Base-by-base conservation (phyloP, 2,329 filamentous ascomycete species). In the Ophiostoma australiae region DNA sequence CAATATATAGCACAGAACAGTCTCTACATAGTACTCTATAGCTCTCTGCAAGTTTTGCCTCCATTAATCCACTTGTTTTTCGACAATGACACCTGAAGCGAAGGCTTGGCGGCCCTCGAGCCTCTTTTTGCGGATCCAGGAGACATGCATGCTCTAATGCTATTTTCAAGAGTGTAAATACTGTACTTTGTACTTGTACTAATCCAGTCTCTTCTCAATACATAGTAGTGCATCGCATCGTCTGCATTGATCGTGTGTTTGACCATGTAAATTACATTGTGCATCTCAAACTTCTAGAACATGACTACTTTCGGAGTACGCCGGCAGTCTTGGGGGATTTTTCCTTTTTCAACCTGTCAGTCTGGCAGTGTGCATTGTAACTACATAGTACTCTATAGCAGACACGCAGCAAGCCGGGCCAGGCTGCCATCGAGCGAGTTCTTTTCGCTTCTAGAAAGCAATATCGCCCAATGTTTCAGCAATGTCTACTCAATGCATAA, bases 91-190 rank as follows among this genome's bases (percentile, higher is more conserved):
- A 63, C 58, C 27, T 33, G 27, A 63, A 58, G 52, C 52, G 52
- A 58, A 58, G 58, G 23, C 58, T 63, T 63, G 58, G 58, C 58
- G 15, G 15, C n/a, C 58, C 58, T 63, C 58, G 58, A 63, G 58
- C 58, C 58, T 63, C 58, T 63, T 63, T 63, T 63, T 31, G 58
- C 58, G 58, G 58, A 33, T 63, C 58, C 58, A 63, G 58, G 58
- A 33, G 58, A 23, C 52, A 58, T 63, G 58, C 44, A 48, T 20
- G n/a, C 27, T 31, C 27, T 31, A 31, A 31, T 31, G 27, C 27
- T 31, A 31, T 31, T 31, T 31, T 31, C 27, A 31, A 31, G n/a
- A n/a, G n/a, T 31, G 27, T 31, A 31, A 31, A 31, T 31, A 31
- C 27, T 31, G 1, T 63, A 63, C 27, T 33, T 63, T 33, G 58